Evolutionary conservation across 352 stramenopile species (phyloP), one percentile per base, ranked within the genome.

Genomic region (Phytophthora hibernalis): DNA sequence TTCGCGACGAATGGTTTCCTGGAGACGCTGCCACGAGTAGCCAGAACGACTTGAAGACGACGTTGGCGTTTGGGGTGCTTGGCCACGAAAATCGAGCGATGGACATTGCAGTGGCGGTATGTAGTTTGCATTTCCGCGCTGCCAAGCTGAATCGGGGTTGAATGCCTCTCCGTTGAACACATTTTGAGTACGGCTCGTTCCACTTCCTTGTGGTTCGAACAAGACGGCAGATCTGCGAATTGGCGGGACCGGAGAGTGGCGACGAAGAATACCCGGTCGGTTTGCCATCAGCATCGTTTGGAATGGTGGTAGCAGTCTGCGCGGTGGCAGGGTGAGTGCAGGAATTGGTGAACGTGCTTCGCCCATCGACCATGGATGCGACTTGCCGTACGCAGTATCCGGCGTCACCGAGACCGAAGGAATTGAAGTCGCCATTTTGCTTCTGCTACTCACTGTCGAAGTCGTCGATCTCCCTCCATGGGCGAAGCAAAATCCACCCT

Each of bases 401-500:
- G 61, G 58, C 21, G 67, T 66, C 37, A 33, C 48, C 22, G 38
- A 33, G 10, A 59, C 54, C 20, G 60, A 48, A 16, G 53, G 33
- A 8, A 31, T 15, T 43, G 53, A 60, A 40, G 51, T 63, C 2
- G 53, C 33, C 54, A 62, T 28, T 42, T 70, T 74, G 16, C 30
- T 61, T 31, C 67, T 73, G 56, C 20, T 67, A 18, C 22, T 58
- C 16, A 60, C 20, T 42, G 50, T 43, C 16, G 57, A 58, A 5
- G 58, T 28, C 16, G 62, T 62, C 20, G 68, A 76, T 71, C 68
- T 60, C 30, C 86, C 86, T 20, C 88, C 88, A 38, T 96, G 88
- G 13, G 86, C 86, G 72, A 96, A 94, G 74, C 88, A 96, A 55
- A 74, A 92, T 4, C 88, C 88, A 24, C 86, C 88, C 48, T 91